These are phyloP conservation scores for Pseudonitzschia multiseries DNA, from an alignment of 108 stramenopile species.

Conservation along the genomic window DNA sequence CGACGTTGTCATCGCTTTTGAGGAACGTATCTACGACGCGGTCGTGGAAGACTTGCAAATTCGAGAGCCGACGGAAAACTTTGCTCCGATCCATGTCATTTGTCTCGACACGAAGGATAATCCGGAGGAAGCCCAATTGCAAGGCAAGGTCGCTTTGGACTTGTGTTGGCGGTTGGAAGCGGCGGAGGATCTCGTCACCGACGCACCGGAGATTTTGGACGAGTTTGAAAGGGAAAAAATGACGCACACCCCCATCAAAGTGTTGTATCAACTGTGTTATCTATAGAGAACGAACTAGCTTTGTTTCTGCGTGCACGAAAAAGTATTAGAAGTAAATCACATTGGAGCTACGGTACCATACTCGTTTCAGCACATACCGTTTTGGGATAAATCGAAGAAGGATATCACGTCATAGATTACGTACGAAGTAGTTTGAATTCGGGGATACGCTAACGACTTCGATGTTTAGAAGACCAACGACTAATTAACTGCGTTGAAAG, in stretches of 20 bases:
- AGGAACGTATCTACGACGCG: constrained; percentile 92
- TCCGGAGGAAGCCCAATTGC: constrained; percentile 83
- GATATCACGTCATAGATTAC: too few species aligned
- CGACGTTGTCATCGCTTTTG: constrained; percentile 89
- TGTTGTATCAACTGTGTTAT: constrained; percentile 90
- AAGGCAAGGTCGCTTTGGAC: constrained; percentile 79
- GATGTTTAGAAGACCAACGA: too few species aligned
- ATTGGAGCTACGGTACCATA: not conserved
- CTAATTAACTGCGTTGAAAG: too few species aligned
- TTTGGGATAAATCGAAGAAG: too few species aligned
- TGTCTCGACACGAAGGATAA: constrained; percentile 95
- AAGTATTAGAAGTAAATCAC: not conserved
- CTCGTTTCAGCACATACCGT: too few species aligned
- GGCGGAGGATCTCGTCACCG: constrained; percentile 57
- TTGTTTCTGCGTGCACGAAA: not conserved
- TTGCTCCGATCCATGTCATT: constrained; percentile 86
- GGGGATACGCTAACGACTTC: too few species aligned
- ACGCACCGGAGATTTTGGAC: constrained; percentile 82
- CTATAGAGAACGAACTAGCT: constrained; percentile 31
- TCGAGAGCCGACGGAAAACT: constrained; percentile 87
- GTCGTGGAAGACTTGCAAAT: constrained; percentile 90
- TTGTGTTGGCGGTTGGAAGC: constrained; percentile 85
- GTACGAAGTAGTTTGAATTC: too few species aligned
- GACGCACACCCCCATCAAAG: constrained; percentile 81
- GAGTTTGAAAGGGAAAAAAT: constrained; percentile 81